Base-by-base conservation (phyloP, 108 stramenopile species). In the Cyclotella baltica region DNA sequence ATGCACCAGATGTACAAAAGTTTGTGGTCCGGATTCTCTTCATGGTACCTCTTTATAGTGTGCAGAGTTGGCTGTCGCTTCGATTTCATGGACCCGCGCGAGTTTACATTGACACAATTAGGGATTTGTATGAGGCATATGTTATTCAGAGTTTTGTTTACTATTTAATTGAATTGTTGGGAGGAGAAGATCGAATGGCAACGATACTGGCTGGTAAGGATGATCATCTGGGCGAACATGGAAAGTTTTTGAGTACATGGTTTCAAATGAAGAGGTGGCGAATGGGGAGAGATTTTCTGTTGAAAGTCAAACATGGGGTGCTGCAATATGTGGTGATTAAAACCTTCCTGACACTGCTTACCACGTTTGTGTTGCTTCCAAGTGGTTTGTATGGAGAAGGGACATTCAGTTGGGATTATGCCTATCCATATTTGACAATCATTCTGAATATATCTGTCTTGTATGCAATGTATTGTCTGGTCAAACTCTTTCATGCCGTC, bases 261-360 rank as follows among this genome's bases (percentile, higher is more conserved):
- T 79, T 83, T 80, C 29, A 78, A 35, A 70, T 95, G 67, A 43
- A 85, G 36, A 78, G 86, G 10, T 93, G 92, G 95, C 81, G 85
- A 47, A 73, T 94, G 82, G 93, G 96, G 8, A 70, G 70, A n/a
- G 89, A 93, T 40, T 98, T 96, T 80, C 78, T 97, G 73, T 31
- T 88, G 23, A 89, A 90, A 51, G 88, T 93, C 73, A 98, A 97
- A 69, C 87, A 95, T 58, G 97, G 97, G 2, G 96, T 96, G 3
- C 75, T 98, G 53, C 98, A 99, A 81, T 99, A 99, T 76, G 97
- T 99, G 9, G 91, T 98, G 34, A 69, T 93, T 53, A 97, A 97
- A 66, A 89, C 86, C 10, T 40, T 92, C 25, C 76, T 88, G 29
- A 86, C 93, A 0, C 22, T 98, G 37, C 29, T 94, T 29, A 77